Evolutionary conservation across 2,329 filamentous ascomycete genomes (phyloP).

Genomic region (Allantophomopsis cytisporea): DNA sequence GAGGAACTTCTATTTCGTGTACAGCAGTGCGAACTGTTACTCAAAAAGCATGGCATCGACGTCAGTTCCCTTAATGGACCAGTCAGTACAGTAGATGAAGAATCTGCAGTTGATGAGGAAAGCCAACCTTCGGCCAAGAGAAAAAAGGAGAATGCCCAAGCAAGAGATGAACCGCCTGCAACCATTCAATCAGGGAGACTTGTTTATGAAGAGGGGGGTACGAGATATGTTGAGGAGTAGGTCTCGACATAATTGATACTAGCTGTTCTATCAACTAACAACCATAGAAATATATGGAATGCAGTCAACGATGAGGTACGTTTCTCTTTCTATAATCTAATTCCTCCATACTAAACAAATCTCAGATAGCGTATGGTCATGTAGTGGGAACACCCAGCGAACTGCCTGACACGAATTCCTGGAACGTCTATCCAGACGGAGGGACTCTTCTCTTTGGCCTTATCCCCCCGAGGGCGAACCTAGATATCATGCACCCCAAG

Average conservation of each 20-base stretch:
- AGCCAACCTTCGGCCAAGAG: neutral
- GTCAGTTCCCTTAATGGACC: conserved; percentile 3
- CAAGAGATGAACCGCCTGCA: conserved; percentile 4
- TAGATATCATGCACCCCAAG: conserved; percentile 37
- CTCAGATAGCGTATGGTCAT: no score
- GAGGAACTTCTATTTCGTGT: conserved; percentile 13
- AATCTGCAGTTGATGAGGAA: conserved; percentile 9
- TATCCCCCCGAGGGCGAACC: conserved; percentile 20
- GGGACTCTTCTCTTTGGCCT: conserved; percentile 37
- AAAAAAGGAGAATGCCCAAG: neutral
- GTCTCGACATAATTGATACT: neutral
- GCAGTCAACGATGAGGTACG: conserved; percentile 16
- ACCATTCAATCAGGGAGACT: conserved; percentile 1
- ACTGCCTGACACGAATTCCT: conserved; percentile 24
- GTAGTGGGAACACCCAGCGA: conserved; percentile 12
- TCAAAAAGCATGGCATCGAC: conserved; percentile 12
- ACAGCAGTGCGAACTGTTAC: conserved; percentile 11
- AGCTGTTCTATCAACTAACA: conserved; percentile 1
- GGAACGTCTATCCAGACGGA: conserved; percentile 21
- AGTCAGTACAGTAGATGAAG: no score
- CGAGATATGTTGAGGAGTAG: conserved; percentile 15
- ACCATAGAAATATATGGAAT: conserved; percentile 14
- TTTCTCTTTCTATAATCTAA: conserved; percentile 14
- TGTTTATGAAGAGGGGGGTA: conserved; percentile 3
- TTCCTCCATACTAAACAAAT: no score